Percentiles rank a stretch among this genome's conserved stretches.
phyloP scores from a whole-genome alignment of 202 grass and related monocot species.

The Panicum hallii region DNA sequence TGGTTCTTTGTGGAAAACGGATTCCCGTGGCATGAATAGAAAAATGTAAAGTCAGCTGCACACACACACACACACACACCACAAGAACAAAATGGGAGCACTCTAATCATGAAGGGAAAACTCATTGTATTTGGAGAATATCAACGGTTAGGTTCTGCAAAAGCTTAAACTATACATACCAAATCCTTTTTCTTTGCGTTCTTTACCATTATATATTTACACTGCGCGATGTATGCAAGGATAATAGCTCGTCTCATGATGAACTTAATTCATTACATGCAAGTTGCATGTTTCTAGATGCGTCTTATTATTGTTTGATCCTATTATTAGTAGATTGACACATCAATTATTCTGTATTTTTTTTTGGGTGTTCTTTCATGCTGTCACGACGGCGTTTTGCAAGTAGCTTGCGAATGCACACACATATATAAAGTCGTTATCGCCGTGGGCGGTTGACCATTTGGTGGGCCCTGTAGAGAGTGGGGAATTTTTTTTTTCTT shows the following conservation, averaged over 20 bases:
- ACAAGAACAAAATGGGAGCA: not conserved
- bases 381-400: not conserved
- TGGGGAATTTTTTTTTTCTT: not conserved
- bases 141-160: not conserved
- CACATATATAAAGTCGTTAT: not conserved
- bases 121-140: not conserved
- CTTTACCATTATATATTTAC: not conserved
- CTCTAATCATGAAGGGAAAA: not conserved
- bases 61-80: not conserved
- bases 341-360: not conserved
- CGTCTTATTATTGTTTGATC: conserved; percentile 36
- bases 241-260: conserved; percentile 22
- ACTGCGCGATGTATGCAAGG: not conserved
- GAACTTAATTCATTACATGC: conserved; percentile 8
- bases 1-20: not conserved
- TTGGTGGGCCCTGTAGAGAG: not conserved
- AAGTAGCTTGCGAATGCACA: not conserved
- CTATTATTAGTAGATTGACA: not conserved
- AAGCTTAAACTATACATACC: not conserved
- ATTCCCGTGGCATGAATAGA: not conserved
- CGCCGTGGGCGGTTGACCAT: conserved; percentile 1
- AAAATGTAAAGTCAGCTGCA: not conserved
- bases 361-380: not conserved
- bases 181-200: not conserved
- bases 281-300: conserved; percentile 45